Percentiles rank a stretch among this genome's conserved stretches.
These are phyloP conservation scores for Corymbia calophylla DNA, from an alignment of 441 rosid genomes.

Conservation along the genomic window DNA sequence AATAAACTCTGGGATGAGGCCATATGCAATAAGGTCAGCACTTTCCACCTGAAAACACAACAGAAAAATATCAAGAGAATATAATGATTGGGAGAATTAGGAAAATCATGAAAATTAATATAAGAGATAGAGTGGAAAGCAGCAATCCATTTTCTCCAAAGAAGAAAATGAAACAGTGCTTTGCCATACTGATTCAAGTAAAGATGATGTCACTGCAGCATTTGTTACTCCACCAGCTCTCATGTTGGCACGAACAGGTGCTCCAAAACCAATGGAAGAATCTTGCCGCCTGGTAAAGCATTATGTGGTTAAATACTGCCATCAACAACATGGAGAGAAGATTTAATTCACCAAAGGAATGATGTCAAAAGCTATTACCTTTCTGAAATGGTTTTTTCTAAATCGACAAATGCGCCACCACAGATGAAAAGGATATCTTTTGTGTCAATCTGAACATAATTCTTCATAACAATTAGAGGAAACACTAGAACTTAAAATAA, in stretches of 20 bases:
- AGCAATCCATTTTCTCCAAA: background rate
- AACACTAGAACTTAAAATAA: background rate
- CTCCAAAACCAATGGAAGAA: conserved; percentile 96
- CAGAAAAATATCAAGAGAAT: background rate
- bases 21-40: conserved; percentile 88
- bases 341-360: background rate
- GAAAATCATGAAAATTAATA: background rate
- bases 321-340: background rate
- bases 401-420: conserved; percentile 95
- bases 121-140: background rate
- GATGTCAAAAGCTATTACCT: conserved; percentile 36
- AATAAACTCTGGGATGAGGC: conserved; percentile 95
- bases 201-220: conserved; percentile 73
- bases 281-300: conserved; percentile 62
- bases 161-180: background rate
- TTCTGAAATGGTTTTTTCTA: conserved; percentile 89
- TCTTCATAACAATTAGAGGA: background rate
- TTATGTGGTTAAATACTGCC: conserved; percentile 5
- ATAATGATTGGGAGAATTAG: background rate
- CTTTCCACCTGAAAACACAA: conserved; percentile 74
- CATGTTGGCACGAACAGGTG: conserved; percentile 95
- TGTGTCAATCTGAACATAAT: conserved; percentile 64
- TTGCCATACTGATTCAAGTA: conserved; percentile 74
- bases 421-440: conserved; percentile 91
- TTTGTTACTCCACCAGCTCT: conserved; percentile 58